Evolutionary conservation across 2,329 filamentous ascomycete genomes (phyloP).

Genomic region (Cladophialophora psammophila): DNA sequence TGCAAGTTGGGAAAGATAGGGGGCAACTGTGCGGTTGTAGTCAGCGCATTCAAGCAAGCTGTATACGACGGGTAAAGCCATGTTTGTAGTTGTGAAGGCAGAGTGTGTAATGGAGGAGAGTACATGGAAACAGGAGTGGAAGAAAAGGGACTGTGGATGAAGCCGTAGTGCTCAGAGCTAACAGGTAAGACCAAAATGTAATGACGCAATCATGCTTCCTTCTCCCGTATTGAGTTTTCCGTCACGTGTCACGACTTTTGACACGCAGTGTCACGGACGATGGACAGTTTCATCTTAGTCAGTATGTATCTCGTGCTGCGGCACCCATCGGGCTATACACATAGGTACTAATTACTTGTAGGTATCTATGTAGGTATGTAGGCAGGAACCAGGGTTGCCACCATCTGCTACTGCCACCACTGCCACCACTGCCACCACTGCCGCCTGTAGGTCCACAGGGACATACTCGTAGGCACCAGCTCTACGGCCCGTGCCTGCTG

Average conservation of each 20-base stretch:
- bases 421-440: no score
- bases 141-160: neutral
- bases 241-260: no score
- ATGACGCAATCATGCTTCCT: neutral
- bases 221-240: neutral
- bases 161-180: neutral
- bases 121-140: conserved; percentile 24
- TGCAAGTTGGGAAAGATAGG: conserved; percentile 74
- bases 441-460: no score
- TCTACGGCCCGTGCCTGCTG: neutral
- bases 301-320: no score
- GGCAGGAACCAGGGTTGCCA: no score
- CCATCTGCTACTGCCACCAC: no score
- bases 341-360: no score
- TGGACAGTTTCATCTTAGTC: no score
- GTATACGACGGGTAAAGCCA: conserved; percentile 77
- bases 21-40: conserved; percentile 75
- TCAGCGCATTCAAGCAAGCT: conserved; percentile 77
- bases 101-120: conserved; percentile 18
- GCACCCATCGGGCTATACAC: no score
- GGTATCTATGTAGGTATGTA: no score
- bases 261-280: no score
- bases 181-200: neutral
- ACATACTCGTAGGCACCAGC: neutral
- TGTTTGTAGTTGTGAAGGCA: conserved; percentile 42